Base-by-base conservation (phyloP, 106 monocot species). In the Acanthochlamys bracteata region DNA sequence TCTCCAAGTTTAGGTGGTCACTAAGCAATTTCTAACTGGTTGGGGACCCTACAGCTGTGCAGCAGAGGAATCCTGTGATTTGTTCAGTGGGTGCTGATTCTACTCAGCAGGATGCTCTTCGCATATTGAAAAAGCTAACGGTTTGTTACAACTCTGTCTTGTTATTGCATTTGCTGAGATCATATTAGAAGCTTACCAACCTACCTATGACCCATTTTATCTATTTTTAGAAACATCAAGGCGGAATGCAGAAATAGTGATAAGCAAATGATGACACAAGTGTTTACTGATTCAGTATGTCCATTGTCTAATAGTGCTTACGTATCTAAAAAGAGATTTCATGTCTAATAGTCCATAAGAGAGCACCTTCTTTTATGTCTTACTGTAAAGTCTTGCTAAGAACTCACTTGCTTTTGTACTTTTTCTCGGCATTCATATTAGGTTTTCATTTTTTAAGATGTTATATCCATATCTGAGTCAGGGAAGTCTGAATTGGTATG, bases 81-180 rank as follows among this genome's bases (percentile, higher is more conserved):
- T 55, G 78, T 64, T 41, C 78, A 26, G 80, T 80, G 61, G 60
- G 78, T 65, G 69, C 76, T 76, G 93, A 94, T 81, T 46, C 84
- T 16, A 63, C 67, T 22, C 93, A 94, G 63, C 69, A 79, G 46
- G 81, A 89, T 70, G 89, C 93, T 69, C 20, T 94, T 25, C 61
- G 67, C 69, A 25, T 82, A 33, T 73, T 94, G 39, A 79, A 84
- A 73, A 89, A 75, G 54, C 75, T 94, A 26, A 79, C 86, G 93
- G 93, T 94, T 66, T 27, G 60, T 49, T 46, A 9, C 41, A 60
- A 7, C 43, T 13, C 43, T 13, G 7, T 58, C 58, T 58, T 58
- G 24, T 2, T n/a, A 3, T 58, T 58, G 58, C 20, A 23, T 20
- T 24, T 58, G 58, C 20, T n/a, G n/a, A 6, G 58, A n/a, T 13